Percentiles rank a stretch among this genome's conserved stretches.
Conservation (phyloP, 1,139 yeast species). For the Zygosaccharomyces pseudobailii region DNA sequence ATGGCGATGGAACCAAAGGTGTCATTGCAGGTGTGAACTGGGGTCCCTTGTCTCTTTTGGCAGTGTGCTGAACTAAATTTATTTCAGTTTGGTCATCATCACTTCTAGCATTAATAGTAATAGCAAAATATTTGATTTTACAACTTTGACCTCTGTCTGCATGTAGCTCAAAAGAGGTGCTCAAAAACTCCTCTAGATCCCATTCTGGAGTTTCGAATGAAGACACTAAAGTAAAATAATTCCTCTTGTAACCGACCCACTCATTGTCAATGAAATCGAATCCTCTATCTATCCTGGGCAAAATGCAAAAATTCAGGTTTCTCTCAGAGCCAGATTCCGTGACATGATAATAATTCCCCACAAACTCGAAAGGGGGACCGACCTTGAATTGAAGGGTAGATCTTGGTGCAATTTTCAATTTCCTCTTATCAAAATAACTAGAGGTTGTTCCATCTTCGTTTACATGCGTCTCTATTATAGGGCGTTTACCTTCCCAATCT, state of each 20-base stretch:
- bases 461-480: conserved; percentile 21
- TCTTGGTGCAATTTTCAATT: conserved; percentile 51
- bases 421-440: conserved; percentile 32
- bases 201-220: conserved; percentile 30
- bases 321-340: conserved; percentile 30
- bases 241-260: conserved; percentile 69
- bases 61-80: conserved; percentile 59
- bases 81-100: conserved; percentile 49
- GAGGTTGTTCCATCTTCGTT: conserved; percentile 32
- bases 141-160: conserved; percentile 20
- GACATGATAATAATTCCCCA: conserved; percentile 34
- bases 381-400: conserved; percentile 59
- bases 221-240: conserved; percentile 56
- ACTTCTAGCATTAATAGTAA: conserved; percentile 51
- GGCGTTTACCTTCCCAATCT: conserved; percentile 4
- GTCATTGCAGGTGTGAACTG: conserved; percentile 56
- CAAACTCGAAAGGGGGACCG: conserved; percentile 52
- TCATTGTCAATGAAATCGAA: conserved; percentile 49
- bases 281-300: conserved; percentile 63
- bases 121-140: conserved; percentile 52
- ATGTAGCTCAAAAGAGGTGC: conserved; percentile 19
- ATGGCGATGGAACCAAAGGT: conserved; percentile 54
- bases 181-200: conserved; percentile 29
- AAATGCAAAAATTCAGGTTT: conserved; percentile 39
- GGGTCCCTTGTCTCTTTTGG: conserved; percentile 68